Conservation (phyloP, 192 early-diverging fungal genomes). For the Neocallimastix lanati region DNA sequence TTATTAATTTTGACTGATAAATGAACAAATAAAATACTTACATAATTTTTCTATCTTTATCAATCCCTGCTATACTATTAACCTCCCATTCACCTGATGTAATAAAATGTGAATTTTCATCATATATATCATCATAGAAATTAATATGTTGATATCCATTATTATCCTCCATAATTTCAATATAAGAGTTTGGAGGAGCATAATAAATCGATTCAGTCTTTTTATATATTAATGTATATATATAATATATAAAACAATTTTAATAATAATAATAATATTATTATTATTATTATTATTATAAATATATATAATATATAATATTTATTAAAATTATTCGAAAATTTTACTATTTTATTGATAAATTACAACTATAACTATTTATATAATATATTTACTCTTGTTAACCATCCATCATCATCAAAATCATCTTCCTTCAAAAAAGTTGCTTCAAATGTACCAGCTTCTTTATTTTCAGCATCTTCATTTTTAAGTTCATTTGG, state of each 20-base stretch:
- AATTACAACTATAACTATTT: too few relatives aligned
- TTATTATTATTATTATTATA: too few relatives aligned
- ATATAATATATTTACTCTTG: slow-evolving; percentile 2
- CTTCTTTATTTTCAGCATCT: slow-evolving; percentile 33
- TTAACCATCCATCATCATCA: slow-evolving; percentile 26
- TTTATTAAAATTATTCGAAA: too few relatives aligned
- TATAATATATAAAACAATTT: too few relatives aligned
- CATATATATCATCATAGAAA: neutral
- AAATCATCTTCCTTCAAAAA: slow-evolving; percentile 46
- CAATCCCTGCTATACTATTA: slow-evolving; percentile 12
- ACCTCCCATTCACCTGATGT: slow-evolving; percentile 27
- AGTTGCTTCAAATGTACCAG: slow-evolving; percentile 27
- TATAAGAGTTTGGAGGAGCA: slow-evolving; percentile 6
- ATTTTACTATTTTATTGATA: too few relatives aligned
- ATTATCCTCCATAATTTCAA: slow-evolving; percentile 25
- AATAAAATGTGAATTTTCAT: neutral
- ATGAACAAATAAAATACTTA: too few relatives aligned
- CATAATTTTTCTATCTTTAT: slow-evolving; percentile 12
- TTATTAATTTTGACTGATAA: too few relatives aligned
- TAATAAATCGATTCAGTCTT: neutral
- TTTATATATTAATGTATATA: too few relatives aligned
- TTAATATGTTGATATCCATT: slow-evolving; percentile 11
- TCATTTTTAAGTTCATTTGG: slow-evolving; percentile 12
- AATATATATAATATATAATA: neutral
- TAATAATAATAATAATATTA: too few relatives aligned